Conservation (phyloP, 1,284 basidiomycete species). For the Coriolopsis trogii region DNA sequence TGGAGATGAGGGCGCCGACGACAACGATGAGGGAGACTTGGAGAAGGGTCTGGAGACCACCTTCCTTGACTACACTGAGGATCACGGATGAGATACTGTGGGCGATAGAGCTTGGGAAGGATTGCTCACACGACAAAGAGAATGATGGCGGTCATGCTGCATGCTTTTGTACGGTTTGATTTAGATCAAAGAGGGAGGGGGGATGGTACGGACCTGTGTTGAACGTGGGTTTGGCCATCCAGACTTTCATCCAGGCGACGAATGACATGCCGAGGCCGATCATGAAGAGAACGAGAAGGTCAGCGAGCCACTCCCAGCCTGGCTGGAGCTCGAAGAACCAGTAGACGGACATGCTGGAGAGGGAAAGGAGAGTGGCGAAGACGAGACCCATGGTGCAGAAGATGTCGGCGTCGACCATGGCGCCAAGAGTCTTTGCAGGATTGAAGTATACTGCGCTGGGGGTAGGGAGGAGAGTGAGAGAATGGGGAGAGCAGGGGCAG, state of each 20-base stretch:
- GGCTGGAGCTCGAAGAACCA: slow-evolving; percentile 74
- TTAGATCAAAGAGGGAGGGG: background rate
- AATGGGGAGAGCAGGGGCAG: background rate
- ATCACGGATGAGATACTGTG: slow-evolving; percentile 6
- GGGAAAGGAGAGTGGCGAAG: slow-evolving; percentile 75
- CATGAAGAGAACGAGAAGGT: slow-evolving; percentile 74
- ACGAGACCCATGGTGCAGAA: slow-evolving; percentile 76
- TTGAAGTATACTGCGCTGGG: slow-evolving; percentile 78
- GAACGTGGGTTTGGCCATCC: slow-evolving; percentile 89
- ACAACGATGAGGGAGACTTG: slow-evolving; percentile 80
- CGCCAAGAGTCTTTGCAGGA: slow-evolving; percentile 85
- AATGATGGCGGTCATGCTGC: slow-evolving; percentile 89
- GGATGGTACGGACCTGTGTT: slow-evolving; percentile 70
- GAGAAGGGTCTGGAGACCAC: slow-evolving; percentile 73
- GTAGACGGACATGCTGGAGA: slow-evolving; percentile 78
- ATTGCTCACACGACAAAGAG: slow-evolving; percentile 80
- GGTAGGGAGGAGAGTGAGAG: background rate
- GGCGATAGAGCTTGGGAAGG: background rate
- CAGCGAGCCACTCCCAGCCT: slow-evolving; percentile 71
- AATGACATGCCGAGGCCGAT: slow-evolving; percentile 82
- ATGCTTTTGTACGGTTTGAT: slow-evolving; percentile 51
- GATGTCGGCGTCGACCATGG: slow-evolving; percentile 88
- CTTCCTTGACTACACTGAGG: slow-evolving; percentile 85
- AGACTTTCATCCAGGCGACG: slow-evolving; percentile 87
- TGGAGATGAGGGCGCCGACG: slow-evolving; percentile 78